phyloP scores from a whole-genome alignment of 2,329 filamentous ascomycete genomes.

The Zopfia rhizophila region DNA sequence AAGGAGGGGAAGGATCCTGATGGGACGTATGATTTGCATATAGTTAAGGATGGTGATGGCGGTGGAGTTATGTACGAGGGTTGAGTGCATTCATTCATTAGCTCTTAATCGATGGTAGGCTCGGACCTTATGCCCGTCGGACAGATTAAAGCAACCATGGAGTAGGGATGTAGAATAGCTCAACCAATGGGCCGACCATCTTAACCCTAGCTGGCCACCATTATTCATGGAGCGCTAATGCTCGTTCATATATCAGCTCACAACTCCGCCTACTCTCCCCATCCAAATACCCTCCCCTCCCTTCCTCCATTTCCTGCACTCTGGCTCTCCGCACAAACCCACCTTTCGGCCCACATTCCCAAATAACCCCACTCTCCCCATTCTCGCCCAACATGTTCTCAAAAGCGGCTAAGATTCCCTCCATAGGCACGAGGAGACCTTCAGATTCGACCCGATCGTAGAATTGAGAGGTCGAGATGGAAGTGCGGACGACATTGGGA shows the following conservation, averaged over 20 bases:
- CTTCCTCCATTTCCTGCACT: too few relatives aligned
- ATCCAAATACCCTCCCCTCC: slow-evolving; percentile 45
- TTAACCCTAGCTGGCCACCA: too few relatives aligned
- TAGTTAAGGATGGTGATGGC: slow-evolving; percentile 15
- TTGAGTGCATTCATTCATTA: slow-evolving; percentile 6
- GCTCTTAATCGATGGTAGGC: too few relatives aligned
- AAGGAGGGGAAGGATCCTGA: slow-evolving; percentile 64
- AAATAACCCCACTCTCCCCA: slow-evolving; percentile 52
- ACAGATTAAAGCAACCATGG: too few relatives aligned
- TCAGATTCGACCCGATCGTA: slow-evolving; percentile 50
- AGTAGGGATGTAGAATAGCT: too few relatives aligned
- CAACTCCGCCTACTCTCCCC: slow-evolving; percentile 33
- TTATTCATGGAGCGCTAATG: neutral
- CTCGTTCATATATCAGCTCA: slow-evolving; percentile 12
- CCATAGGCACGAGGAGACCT: slow-evolving; percentile 52
- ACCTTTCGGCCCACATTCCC: slow-evolving; percentile 55
- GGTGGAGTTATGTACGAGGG: slow-evolving; percentile 26
- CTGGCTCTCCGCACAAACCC: slow-evolving; percentile 37
- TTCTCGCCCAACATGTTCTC: slow-evolving; percentile 46
- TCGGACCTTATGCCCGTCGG: too few relatives aligned
- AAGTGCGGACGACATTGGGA: slow-evolving; percentile 54
- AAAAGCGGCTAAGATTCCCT: slow-evolving; percentile 54
- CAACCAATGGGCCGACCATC: too few relatives aligned
- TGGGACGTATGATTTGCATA: slow-evolving; percentile 61
- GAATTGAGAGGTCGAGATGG: slow-evolving; percentile 50